phyloP scores from a whole-genome alignment of 2,329 filamentous ascomycete genomes.

The Fonsecaea nubica region DNA sequence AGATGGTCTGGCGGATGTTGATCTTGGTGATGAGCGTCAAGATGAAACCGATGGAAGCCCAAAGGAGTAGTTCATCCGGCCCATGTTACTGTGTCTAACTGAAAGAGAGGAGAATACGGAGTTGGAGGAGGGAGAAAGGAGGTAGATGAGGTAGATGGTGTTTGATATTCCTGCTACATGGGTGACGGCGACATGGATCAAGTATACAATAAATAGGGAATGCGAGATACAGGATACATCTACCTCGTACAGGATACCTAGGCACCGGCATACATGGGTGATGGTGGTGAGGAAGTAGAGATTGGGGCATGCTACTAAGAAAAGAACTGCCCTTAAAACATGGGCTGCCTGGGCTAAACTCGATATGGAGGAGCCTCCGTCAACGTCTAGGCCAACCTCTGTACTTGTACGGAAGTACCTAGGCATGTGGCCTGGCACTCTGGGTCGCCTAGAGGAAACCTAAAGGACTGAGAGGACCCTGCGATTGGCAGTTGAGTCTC shows the following conservation, averaged over 20 bases:
- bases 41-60: slow-evolving; percentile 14
- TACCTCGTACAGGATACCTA: not conserved
- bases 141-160: slow-evolving; percentile 24
- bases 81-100: not conserved
- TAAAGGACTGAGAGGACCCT: not conserved
- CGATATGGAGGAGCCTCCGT: not conserved
- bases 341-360: slow-evolving; percentile 2
- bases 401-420: not conserved
- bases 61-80: slow-evolving; percentile 14
- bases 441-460: not conserved
- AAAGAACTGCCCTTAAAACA: slow-evolving; percentile 9
- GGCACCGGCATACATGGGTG: not conserved
- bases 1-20: not conserved
- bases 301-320: slow-evolving; percentile 12
- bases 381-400: not conserved
- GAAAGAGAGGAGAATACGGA: slow-evolving; percentile 2
- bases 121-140: not conserved
- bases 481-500: not conserved
- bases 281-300: no score
- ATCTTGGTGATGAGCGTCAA: not conserved
- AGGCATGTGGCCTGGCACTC: not conserved
- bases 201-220: no score
- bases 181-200: not conserved
- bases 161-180: slow-evolving; percentile 16
- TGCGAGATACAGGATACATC: no score